A percentile compares a stretch with the other conserved stretches of the same genome.
phyloP scores from a whole-genome alignment of 805 yeast species.

The Starmerella bacillaris region DNA sequence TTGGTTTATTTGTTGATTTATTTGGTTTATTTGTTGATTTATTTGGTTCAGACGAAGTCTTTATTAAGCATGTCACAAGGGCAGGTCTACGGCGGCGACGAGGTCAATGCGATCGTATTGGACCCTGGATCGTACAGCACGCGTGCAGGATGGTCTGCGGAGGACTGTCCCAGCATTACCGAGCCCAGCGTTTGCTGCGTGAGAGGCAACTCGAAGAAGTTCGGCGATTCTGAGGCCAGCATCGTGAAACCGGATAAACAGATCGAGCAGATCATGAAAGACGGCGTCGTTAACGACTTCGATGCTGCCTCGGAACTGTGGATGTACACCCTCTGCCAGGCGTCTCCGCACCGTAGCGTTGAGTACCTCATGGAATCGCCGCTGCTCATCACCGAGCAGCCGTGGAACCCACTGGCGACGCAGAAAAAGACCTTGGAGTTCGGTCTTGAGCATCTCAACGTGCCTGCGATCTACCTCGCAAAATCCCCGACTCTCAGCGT shows the following conservation, averaged over 20 bases:
- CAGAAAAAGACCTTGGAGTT: conserved; percentile 54
- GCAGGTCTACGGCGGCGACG: conserved; percentile 34
- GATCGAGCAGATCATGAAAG: conserved; percentile 13
- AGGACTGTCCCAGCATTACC: conserved; percentile 63
- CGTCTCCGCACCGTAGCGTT: conserved; percentile 21
- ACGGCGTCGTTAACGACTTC: conserved; percentile 41
- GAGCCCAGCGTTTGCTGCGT: conserved; percentile 13
- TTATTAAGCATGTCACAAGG: conserved; percentile 14
- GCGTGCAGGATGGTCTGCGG: conserved; percentile 82
- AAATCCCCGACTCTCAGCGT: conserved; percentile 76
- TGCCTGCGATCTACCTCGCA: conserved; percentile 67
- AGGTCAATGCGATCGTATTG: conserved; percentile 73
- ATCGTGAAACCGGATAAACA: conserved; percentile 9
- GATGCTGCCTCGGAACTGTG: conserved; percentile 67
- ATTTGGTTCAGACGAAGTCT: no score
- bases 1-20: no score
- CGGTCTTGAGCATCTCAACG: conserved; percentile 46
- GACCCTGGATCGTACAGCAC: conserved; percentile 81
- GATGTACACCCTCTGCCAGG: conserved; percentile 36
- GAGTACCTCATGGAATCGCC: conserved; percentile 44
- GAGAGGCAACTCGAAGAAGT: conserved; percentile 9
- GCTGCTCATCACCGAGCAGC: conserved; percentile 65
- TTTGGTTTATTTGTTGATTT: no score
- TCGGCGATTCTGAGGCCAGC: conserved; percentile 15
- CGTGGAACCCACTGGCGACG: conserved; percentile 57